phyloP scores from a whole-genome alignment of 495 filamentous ascomycete genomes.

The Ascodesmis nigricans region DNA sequence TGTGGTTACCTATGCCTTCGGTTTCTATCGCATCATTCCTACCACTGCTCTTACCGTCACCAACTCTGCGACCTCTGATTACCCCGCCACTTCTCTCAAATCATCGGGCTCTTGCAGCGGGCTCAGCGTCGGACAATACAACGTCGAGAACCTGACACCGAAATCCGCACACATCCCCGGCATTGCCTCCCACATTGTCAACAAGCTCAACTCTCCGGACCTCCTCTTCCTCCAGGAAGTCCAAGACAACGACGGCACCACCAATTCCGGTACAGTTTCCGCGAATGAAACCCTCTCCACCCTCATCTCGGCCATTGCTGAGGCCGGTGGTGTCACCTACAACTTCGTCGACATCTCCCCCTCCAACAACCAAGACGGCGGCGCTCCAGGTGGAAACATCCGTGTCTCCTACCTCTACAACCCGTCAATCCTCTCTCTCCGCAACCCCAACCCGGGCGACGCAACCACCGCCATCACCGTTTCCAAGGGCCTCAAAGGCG shows the following conservation, averaged over 20 bases:
- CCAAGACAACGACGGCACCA: constrained; percentile 35
- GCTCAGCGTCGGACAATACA: constrained; percentile 36
- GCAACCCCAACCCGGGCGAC: constrained; percentile 28
- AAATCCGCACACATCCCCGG: constrained; percentile 25
- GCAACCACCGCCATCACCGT: constrained; percentile 28
- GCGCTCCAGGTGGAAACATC: constrained; percentile 41
- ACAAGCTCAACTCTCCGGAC: constrained; percentile 31
- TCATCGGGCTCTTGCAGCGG: constrained; percentile 28
- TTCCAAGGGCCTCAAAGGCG: constrained; percentile 25
- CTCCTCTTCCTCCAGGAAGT: constrained; percentile 39
- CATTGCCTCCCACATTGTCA: constrained; percentile 33
- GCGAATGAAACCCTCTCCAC: constrained; percentile 28
- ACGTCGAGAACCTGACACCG: constrained; percentile 37
- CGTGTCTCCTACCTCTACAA: constrained; percentile 40
- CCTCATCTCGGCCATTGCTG: constrained; percentile 25
- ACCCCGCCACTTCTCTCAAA: constrained; percentile 26
- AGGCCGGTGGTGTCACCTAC: constrained; percentile 25
- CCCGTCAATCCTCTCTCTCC: constrained; percentile 28
- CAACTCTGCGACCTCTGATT: constrained; percentile 20
- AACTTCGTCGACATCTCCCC: constrained; percentile 30
- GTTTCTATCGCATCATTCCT: constrained; percentile 38
- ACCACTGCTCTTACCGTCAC: constrained; percentile 28
- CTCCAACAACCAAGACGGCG: constrained; percentile 30
- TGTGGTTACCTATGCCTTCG: constrained; percentile 33
- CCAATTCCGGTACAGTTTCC: constrained; percentile 28